Evolutionary conservation across 78 protist genomes (phyloP).

Genomic region (Dictyostelium brefeldianum): DNA sequence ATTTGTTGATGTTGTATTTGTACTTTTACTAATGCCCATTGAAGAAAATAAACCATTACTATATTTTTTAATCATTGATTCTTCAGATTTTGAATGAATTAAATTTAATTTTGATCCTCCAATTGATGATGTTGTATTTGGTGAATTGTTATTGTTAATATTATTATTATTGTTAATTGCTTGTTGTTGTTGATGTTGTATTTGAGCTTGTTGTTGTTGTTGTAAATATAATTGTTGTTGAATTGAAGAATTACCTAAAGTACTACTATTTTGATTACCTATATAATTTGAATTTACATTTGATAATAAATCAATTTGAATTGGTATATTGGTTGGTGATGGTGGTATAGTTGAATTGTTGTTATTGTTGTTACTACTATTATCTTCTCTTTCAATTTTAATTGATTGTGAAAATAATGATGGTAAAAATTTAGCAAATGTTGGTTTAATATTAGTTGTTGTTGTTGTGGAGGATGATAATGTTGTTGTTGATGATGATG

Average conservation of each 20-base stretch:
- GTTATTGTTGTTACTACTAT: too few relatives aligned
- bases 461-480: background rate
- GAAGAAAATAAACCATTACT: constrained; percentile 32
- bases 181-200: constrained; percentile 11
- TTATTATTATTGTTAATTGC: background rate
- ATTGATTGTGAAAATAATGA: constrained; percentile 30
- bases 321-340: constrained; percentile 1
- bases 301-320: background rate
- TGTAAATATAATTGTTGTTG: background rate
- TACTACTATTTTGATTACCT: background rate
- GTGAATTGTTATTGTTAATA: background rate
- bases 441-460: background rate
- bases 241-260: constrained; percentile 1
- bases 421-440: constrained; percentile 14
- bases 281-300: constrained; percentile 31
- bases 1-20: background rate
- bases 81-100: constrained; percentile 70
- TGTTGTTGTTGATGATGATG: background rate
- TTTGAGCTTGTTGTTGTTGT: background rate
- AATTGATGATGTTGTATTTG: background rate
- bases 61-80: constrained; percentile 38
- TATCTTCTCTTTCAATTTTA: background rate
- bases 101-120: background rate
- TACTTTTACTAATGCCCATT: background rate
- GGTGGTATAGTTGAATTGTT: background rate